A percentile compares a stretch with the other conserved stretches of the same genome.
These are phyloP conservation scores for Casuarina equisetifolia DNA, from an alignment of 306 rosid species.

Conservation along the genomic window DNA sequence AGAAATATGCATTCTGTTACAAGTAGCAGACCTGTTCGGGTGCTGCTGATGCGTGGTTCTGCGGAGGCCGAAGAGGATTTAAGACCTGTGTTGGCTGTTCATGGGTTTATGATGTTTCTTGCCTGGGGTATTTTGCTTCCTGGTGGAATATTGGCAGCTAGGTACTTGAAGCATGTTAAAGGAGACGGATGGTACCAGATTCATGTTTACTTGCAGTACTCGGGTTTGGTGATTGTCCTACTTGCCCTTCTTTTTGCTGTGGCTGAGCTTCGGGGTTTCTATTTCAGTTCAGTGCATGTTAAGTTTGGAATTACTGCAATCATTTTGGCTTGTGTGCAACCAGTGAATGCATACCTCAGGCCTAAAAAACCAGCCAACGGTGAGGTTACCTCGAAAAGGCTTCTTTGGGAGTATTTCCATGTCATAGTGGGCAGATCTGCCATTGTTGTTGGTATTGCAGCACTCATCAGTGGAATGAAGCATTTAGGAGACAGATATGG, in stretches of 20 bases:
- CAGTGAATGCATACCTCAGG: constrained; percentile 66
- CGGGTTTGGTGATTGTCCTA: constrained; percentile 71
- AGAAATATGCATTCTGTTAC: constrained; percentile 82
- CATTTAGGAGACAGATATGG: constrained; percentile 80
- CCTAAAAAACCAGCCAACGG: constrained; percentile 58
- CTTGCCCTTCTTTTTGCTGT: constrained; percentile 90
- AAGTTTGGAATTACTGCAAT: constrained; percentile 68
- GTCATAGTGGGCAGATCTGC: constrained; percentile 70
- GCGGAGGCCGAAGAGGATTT: constrained; percentile 95
- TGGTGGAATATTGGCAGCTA: constrained; percentile 80
- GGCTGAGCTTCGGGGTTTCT: constrained; percentile 86
- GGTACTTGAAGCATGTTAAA: constrained; percentile 87
- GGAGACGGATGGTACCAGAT: constrained; percentile 89
- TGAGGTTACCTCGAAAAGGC: constrained; percentile 56
- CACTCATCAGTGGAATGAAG: constrained; percentile 84
- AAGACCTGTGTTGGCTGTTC: constrained; percentile 86
- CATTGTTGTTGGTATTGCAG: constrained; percentile 62
- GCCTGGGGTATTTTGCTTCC: constrained; percentile 96
- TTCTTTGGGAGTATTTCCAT: constrained; percentile 80
- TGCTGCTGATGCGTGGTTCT: constrained; percentile 77
- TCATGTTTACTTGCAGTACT: constrained; percentile 92
- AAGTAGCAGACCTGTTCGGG: constrained; percentile 70
- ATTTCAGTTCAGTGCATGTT: constrained; percentile 71
- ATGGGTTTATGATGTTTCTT: constrained; percentile 94
- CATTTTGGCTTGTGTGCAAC: constrained; percentile 68